Conservation (phyloP, 345 rosid genomes). For the Lenwebbia sp. region DNA sequence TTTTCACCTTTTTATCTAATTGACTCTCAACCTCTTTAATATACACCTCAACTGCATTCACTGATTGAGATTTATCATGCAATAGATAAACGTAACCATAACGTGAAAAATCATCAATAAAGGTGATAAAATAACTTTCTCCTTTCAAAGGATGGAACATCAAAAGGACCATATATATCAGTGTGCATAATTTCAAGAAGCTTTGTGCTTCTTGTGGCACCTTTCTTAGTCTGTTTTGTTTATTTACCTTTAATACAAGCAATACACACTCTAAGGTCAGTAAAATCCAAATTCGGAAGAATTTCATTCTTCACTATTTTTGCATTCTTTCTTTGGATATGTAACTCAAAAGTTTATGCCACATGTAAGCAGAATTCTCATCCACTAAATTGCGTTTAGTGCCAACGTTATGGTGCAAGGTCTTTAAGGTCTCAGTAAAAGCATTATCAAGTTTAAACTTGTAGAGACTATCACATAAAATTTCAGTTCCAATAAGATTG, state of each 20-base stretch:
- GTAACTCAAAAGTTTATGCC: neutral
- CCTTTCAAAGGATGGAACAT: neutral
- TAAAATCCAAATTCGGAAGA: neutral
- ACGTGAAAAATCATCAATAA: slow-evolving; percentile 7
- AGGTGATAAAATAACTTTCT: neutral
- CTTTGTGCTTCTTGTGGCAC: neutral
- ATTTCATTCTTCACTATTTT: neutral
- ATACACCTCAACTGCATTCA: neutral
- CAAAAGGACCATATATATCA: neutral
- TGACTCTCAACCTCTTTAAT: neutral
- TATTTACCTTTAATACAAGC: neutral
- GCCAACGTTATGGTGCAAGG: neutral
- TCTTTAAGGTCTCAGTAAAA: neutral
- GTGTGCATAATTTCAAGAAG: slow-evolving; percentile 1
- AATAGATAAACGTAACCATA: slow-evolving; percentile 4
- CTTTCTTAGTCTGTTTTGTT: neutral
- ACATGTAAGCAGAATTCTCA: neutral
- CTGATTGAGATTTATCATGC: neutral
- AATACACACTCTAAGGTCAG: neutral
- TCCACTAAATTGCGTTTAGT: neutral
- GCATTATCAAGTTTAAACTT: too few species aligned
- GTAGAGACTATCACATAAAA: too few species aligned
- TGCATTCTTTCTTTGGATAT: slow-evolving; percentile 1
- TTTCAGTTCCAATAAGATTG: too few species aligned
- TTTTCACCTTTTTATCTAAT: slow-evolving; percentile 9